phyloP scores from a whole-genome alignment of 2,329 filamentous ascomycete species.

The Fusarium nygamai region DNA sequence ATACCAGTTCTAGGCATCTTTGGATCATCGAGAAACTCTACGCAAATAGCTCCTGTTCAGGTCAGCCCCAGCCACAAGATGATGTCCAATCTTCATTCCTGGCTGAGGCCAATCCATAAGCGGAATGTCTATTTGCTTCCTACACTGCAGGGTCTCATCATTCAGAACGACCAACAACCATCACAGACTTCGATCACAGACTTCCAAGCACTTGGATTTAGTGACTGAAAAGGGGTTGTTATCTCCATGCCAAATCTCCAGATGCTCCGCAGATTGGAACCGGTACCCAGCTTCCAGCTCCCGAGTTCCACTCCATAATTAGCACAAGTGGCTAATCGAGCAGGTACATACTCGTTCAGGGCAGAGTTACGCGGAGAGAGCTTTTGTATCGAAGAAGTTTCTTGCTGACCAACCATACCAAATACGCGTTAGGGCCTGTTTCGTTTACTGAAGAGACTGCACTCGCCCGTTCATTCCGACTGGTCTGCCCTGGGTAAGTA shows the following conservation, averaged over 20 bases:
- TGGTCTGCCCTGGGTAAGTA: slow-evolving; percentile 14
- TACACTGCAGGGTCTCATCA: not conserved
- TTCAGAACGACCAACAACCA: not conserved
- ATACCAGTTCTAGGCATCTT: slow-evolving; percentile 23
- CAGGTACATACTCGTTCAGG: slow-evolving; percentile 29
- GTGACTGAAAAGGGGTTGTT: slow-evolving; percentile 35
- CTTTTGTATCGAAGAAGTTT: not conserved
- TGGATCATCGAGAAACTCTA: not conserved
- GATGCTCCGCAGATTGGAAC: slow-evolving; percentile 39
- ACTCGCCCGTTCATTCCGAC: slow-evolving; percentile 32
- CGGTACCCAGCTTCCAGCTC: slow-evolving; percentile 34
- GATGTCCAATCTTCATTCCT: slow-evolving; percentile 9
- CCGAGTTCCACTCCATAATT: slow-evolving; percentile 39
- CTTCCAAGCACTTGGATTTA: not conserved
- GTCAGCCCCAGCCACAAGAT: slow-evolving; percentile 28
- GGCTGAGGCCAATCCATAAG: not conserved
- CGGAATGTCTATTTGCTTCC: not conserved
- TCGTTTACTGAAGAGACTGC: slow-evolving; percentile 8
- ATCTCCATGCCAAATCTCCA: slow-evolving; percentile 36
- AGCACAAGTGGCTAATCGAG: slow-evolving; percentile 31
- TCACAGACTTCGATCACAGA: no score
- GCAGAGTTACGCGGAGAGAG: slow-evolving; percentile 28
- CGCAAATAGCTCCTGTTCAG: not conserved
- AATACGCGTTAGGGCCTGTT: slow-evolving; percentile 30
- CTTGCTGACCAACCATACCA: slow-evolving; percentile 19